A percentile compares a stretch with the other conserved stretches of the same genome.
Conservation (phyloP, 805 yeast genomes). For the Wickerhamiella alocasiicola region DNA sequence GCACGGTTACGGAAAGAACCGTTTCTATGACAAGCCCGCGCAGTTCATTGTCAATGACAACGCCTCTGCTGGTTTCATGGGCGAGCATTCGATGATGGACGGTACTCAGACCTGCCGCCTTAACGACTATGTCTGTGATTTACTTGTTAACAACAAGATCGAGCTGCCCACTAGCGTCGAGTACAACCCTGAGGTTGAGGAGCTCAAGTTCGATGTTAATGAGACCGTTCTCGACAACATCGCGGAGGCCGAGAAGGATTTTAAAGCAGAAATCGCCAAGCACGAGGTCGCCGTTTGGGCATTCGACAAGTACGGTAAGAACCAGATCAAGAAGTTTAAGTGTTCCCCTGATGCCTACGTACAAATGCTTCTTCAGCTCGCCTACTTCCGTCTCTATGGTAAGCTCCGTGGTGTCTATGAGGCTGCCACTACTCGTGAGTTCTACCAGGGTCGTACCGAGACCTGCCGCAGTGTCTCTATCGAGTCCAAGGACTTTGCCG, state of each 20-base stretch:
- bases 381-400: conserved; percentile 74
- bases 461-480: conserved; percentile 74
- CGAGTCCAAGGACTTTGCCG: conserved; percentile 58
- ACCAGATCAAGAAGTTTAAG: conserved; percentile 69
- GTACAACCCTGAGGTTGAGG: conserved; percentile 26
- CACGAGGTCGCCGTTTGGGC: conserved; percentile 73
- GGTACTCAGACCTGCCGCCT: conserved; percentile 89
- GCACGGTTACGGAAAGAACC: conserved; percentile 91
- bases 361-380: conserved; percentile 84
- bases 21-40: conserved; percentile 85
- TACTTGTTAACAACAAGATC: conserved; percentile 39
- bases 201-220: conserved; percentile 41
- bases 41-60: conserved; percentile 72
- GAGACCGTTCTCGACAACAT: conserved; percentile 42
- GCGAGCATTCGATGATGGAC: conserved; percentile 97
- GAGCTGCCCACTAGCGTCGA: conserved; percentile 24
- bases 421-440: conserved; percentile 87
- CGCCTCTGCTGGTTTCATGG: conserved; percentile 84
- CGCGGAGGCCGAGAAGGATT: conserved; percentile 41
- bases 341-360: conserved; percentile 87
- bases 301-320: conserved; percentile 76
- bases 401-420: conserved; percentile 83
- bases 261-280: conserved; percentile 42
- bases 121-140: conserved; percentile 60
- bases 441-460: conserved; percentile 84